Conservation (phyloP, 2,329 filamentous ascomycete genomes). For the Didymella exigua region DNA sequence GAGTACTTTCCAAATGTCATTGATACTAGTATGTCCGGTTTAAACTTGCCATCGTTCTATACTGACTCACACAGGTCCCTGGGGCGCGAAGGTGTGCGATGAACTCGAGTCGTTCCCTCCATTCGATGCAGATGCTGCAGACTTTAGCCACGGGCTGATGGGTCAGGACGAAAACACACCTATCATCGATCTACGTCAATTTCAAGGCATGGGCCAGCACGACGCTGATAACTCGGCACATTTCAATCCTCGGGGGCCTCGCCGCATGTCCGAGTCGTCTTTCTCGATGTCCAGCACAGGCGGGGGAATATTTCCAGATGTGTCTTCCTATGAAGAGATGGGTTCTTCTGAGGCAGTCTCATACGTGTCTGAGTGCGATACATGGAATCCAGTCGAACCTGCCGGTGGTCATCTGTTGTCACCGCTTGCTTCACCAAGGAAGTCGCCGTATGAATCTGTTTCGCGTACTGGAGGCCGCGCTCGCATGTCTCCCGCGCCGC, state of each 20-base stretch:
- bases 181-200: slow-evolving; percentile 50
- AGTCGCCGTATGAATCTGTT: slow-evolving; percentile 58
- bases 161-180: slow-evolving; percentile 49
- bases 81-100: slow-evolving; percentile 48
- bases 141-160: slow-evolving; percentile 46
- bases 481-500: slow-evolving; percentile 73
- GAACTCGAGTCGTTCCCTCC: slow-evolving; percentile 48
- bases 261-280: slow-evolving; percentile 74
- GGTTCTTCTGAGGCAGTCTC: slow-evolving; percentile 72
- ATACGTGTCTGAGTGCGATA: slow-evolving; percentile 64
- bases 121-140: slow-evolving; percentile 46
- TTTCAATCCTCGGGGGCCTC: slow-evolving; percentile 57
- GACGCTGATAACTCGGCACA: slow-evolving; percentile 38
- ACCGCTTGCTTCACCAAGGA: slow-evolving; percentile 74
- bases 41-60: neutral
- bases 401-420: slow-evolving; percentile 70
- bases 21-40: slow-evolving; percentile 44
- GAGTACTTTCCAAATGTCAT: slow-evolving; percentile 46
- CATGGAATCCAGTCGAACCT: slow-evolving; percentile 69
- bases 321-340: slow-evolving; percentile 74
- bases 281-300: slow-evolving; percentile 71
- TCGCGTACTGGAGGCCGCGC: slow-evolving; percentile 65
- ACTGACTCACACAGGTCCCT: slow-evolving; percentile 43
- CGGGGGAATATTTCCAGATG: slow-evolving; percentile 65
- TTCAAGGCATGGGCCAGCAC: slow-evolving; percentile 38